Percentiles rank a stretch among this genome's conserved stretches.
These are phyloP conservation scores for Globomyces pollinis-pini DNA, from an alignment of 192 early-diverging fungal species.

Conservation along the genomic window DNA sequence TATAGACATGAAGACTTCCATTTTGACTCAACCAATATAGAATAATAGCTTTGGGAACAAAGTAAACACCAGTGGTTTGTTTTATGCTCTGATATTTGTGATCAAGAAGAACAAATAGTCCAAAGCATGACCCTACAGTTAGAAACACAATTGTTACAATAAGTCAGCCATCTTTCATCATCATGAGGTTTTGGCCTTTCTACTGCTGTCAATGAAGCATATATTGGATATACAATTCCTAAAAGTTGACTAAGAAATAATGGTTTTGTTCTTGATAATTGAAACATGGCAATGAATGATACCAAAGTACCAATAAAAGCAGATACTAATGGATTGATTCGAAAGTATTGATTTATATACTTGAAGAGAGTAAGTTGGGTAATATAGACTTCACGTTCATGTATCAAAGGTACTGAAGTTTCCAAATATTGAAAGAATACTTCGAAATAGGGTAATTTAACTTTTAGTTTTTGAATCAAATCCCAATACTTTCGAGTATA, in stretches of 20 bases:
- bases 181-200: constrained; percentile 38
- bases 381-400: neutral
- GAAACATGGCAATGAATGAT: neutral
- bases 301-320: neutral
- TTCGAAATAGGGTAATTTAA: neutral
- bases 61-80: constrained; percentile 26
- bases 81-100: constrained; percentile 15
- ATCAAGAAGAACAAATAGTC: constrained; percentile 36
- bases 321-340: neutral
- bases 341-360: neutral
- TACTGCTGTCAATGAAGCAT: constrained; percentile 30
- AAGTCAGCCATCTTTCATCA: constrained; percentile 47
- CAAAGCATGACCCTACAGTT: constrained; percentile 37
- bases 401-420: neutral
- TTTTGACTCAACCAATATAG: constrained; percentile 39
- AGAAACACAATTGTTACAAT: constrained; percentile 33
- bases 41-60: constrained; percentile 33
- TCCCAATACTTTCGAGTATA: neutral
- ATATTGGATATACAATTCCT: constrained; percentile 36
- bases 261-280: constrained; percentile 17
- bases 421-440: neutral
- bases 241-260: constrained; percentile 32
- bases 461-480: neutral
- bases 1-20: constrained; percentile 36
- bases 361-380: neutral